These are phyloP conservation scores for Kwoniella shivajii DNA, from an alignment of 1,284 basidiomycete species.

Conservation along the genomic window DNA sequence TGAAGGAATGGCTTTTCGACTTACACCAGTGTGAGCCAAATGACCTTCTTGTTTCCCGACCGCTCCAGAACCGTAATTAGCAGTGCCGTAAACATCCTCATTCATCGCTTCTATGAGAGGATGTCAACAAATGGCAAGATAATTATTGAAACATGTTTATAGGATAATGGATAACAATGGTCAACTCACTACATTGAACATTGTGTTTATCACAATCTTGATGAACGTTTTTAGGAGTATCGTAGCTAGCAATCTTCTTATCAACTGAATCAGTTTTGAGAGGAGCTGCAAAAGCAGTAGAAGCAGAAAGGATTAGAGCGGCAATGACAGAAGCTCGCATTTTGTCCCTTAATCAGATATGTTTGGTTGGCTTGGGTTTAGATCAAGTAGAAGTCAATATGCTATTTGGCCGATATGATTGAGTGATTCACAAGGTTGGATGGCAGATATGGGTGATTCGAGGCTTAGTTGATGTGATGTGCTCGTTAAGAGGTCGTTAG, in stretches of 20 bases:
- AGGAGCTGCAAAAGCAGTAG: constrained; percentile 4
- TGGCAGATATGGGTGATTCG: background rate
- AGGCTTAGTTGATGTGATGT: background rate
- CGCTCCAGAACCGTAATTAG: constrained; percentile 8
- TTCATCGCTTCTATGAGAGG: constrained; percentile 11
- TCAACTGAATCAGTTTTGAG: constrained; percentile 11
- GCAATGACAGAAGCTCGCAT: constrained; percentile 15
- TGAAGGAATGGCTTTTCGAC: background rate
- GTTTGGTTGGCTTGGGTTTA: background rate
- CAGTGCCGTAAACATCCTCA: constrained; percentile 12
- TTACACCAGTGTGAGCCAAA: constrained; percentile 9
- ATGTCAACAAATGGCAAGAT: background rate
- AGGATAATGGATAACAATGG: background rate
- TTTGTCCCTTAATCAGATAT: background rate
- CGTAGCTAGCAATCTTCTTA: constrained; percentile 9
- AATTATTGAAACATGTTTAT: background rate
- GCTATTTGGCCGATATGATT: background rate
- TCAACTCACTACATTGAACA: constrained; percentile 17
- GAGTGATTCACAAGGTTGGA: background rate
- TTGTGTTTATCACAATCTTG: constrained; percentile 19
- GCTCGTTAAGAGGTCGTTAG: constrained; percentile 9
- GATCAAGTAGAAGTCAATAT: too few species aligned
- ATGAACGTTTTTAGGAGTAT: constrained; percentile 18
- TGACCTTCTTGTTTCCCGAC: constrained; percentile 15
- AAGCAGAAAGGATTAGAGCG: constrained; percentile 6